Percentiles rank a stretch among this genome's conserved stretches.
These are phyloP conservation scores for Malus sylvestris DNA, from an alignment of 306 rosid genomes.

Conservation along the genomic window DNA sequence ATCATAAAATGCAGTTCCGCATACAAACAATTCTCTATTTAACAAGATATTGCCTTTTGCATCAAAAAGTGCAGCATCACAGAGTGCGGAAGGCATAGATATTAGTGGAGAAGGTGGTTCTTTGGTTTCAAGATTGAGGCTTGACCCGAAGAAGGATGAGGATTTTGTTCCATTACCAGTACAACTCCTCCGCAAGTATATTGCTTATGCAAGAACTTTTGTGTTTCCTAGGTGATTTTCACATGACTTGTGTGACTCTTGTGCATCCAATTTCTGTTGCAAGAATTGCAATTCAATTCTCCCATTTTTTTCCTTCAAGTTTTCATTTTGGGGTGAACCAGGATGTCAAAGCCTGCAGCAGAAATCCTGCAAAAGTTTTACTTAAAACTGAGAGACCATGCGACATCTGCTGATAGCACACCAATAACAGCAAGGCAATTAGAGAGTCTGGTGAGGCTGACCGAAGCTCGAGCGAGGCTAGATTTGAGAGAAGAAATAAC, in stretches of 20 bases:
- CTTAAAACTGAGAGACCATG: slow-evolving; percentile 69
- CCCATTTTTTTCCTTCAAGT: not conserved
- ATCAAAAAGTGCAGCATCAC: slow-evolving; percentile 39
- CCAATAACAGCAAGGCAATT: slow-evolving; percentile 96
- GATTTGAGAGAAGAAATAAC: slow-evolving; percentile 88
- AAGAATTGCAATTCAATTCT: slow-evolving; percentile 4
- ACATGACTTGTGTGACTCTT: slow-evolving; percentile 18
- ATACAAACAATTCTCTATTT: slow-evolving; percentile 13
- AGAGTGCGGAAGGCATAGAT: slow-evolving; percentile 40
- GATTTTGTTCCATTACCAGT: slow-evolving; percentile 78
- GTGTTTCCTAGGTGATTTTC: slow-evolving; percentile 76
- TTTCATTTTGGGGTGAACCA: slow-evolving; percentile 24
- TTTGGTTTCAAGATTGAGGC: slow-evolving; percentile 67
- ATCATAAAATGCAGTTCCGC: slow-evolving; percentile 14
- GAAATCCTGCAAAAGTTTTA: slow-evolving; percentile 84
- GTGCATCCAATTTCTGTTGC: slow-evolving; percentile 14
- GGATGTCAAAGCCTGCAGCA: slow-evolving; percentile 88
- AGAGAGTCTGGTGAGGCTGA: slow-evolving; percentile 91
- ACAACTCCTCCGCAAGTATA: slow-evolving; percentile 91
- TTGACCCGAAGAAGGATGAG: slow-evolving; percentile 50
- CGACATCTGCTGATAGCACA: slow-evolving; percentile 76
- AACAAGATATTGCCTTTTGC: slow-evolving; percentile 31
- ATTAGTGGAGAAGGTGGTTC: slow-evolving; percentile 40
- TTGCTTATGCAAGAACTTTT: slow-evolving; percentile 74
- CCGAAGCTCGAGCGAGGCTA: slow-evolving; percentile 87